Conservation (phyloP, 139 green algal species). For the Picochlorum sp. region DNA sequence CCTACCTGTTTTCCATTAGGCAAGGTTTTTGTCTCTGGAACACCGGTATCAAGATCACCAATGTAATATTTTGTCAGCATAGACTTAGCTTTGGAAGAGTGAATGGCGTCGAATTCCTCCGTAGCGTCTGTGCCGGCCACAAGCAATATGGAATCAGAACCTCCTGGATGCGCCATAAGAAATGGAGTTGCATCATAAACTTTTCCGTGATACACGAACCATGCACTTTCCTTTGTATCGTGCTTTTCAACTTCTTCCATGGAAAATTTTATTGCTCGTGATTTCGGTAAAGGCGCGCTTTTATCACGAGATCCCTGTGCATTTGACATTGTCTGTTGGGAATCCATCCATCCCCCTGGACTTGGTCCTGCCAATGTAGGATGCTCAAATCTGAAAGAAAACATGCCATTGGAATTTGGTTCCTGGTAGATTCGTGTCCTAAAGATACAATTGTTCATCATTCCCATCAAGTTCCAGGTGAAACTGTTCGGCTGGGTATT, state of each 20-base stretch:
- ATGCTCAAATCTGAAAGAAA: slow-evolving; percentile 60
- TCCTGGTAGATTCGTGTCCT: slow-evolving; percentile 19
- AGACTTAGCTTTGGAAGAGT: slow-evolving; percentile 71
- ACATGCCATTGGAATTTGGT: background rate
- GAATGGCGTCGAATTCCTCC: slow-evolving; percentile 84
- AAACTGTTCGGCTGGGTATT: slow-evolving; percentile 76
- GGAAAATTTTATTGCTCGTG: background rate
- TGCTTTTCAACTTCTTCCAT: slow-evolving; percentile 53
- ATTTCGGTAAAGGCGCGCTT: background rate
- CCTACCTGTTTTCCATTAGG: background rate
- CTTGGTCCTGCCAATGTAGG: slow-evolving; percentile 43
- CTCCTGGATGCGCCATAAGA: slow-evolving; percentile 85
- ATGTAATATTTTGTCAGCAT: slow-evolving; percentile 78
- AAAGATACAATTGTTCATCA: slow-evolving; percentile 97
- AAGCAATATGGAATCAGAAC: slow-evolving; percentile 76
- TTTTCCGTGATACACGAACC: slow-evolving; percentile 89
- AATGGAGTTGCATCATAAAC: slow-evolving; percentile 93
- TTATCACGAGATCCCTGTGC: too few relatives aligned
- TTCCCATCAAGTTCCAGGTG: slow-evolving; percentile 97
- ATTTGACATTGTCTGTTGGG: background rate
- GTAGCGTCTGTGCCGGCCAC: slow-evolving; percentile 58
- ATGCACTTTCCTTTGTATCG: slow-evolving; percentile 47
- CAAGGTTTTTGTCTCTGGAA: background rate
- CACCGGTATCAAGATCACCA: slow-evolving; percentile 32
- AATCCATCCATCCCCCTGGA: slow-evolving; percentile 52